Percentiles rank a stretch among this genome's conserved stretches.
Evolutionary conservation across 2,329 filamentous ascomycete genomes (phyloP).

Genomic region (Fusarium fracticaudum): DNA sequence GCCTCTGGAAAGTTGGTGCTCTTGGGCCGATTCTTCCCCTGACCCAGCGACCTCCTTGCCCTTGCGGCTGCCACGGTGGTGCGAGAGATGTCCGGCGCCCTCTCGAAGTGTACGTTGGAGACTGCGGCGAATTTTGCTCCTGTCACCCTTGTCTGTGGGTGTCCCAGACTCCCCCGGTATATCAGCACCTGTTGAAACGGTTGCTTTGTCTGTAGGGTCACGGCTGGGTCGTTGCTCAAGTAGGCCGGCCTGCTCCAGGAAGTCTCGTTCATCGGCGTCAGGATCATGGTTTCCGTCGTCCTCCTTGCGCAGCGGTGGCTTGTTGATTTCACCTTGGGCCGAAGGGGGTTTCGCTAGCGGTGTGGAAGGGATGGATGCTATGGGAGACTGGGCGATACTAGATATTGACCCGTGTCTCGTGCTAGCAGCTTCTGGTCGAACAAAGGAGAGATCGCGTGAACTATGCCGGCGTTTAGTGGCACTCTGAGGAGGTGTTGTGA

Average conservation of each 20-base stretch:
- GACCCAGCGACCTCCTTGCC: conserved; percentile 67
- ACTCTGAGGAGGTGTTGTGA: conserved; percentile 46
- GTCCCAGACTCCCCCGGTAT: conserved; percentile 45
- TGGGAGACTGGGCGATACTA: conserved; percentile 44
- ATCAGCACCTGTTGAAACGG: conserved; percentile 48
- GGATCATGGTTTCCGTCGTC: conserved; percentile 54
- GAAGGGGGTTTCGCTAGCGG: conserved; percentile 29
- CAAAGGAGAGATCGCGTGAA: conserved; percentile 38
- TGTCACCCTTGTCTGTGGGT: conserved; percentile 60
- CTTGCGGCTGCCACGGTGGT: conserved; percentile 78
- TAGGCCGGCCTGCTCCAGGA: conserved; percentile 74
- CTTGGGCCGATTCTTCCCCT: conserved; percentile 55
- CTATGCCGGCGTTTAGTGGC: conserved; percentile 41
- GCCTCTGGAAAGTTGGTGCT: conserved; percentile 79
- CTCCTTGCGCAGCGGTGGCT: conserved; percentile 26
- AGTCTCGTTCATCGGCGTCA: conserved; percentile 73
- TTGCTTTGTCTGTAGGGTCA: conserved; percentile 48
- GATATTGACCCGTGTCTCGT: conserved; percentile 46
- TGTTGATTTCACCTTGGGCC: conserved; percentile 34
- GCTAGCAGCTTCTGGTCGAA: conserved; percentile 35
- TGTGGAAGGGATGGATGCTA: conserved; percentile 38
- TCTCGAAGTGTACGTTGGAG: conserved; percentile 91
- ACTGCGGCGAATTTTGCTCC: conserved; percentile 81
- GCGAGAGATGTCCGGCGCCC: conserved; percentile 71
- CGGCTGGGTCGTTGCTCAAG: conserved; percentile 55